phyloP scores from a whole-genome alignment of 352 stramenopile genomes.

The Thalassiosira mediterranea region DNA sequence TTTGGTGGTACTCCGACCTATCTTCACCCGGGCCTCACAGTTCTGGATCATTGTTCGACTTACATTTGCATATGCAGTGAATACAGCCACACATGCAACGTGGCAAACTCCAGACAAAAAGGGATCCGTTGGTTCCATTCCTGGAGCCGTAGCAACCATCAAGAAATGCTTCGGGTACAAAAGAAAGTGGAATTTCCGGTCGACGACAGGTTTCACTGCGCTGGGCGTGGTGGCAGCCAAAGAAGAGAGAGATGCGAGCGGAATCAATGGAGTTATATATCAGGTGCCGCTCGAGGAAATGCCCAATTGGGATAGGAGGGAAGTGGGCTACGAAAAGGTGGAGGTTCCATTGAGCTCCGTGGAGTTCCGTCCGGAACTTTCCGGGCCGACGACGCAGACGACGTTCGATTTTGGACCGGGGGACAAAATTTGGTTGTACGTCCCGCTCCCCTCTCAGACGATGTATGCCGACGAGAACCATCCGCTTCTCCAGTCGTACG shows the following conservation, averaged over 20 bases:
- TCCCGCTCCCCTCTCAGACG: slow-evolving; percentile 40
- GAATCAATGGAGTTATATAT: slow-evolving; percentile 74
- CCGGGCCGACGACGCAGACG: slow-evolving; percentile 18
- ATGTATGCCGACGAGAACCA: slow-evolving; percentile 60
- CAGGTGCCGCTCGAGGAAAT: slow-evolving; percentile 51
- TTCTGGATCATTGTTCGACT: too few species aligned
- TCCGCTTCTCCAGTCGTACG: slow-evolving; percentile 69
- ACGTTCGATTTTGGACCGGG: slow-evolving; percentile 12
- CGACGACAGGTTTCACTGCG: slow-evolving; percentile 68
- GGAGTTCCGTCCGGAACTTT: slow-evolving; percentile 23
- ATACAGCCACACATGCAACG: slow-evolving; percentile 64
- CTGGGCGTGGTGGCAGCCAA: slow-evolving; percentile 44
- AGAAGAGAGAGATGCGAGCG: slow-evolving; percentile 2
- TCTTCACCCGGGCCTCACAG: too few species aligned
- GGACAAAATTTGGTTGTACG: slow-evolving; percentile 63
- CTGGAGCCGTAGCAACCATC: slow-evolving; percentile 45
- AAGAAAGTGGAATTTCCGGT: slow-evolving; percentile 72
- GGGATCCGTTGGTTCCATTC: not conserved
- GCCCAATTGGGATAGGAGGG: slow-evolving; percentile 63
- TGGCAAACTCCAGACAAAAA: slow-evolving; percentile 43
- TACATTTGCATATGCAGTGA: slow-evolving; percentile 50
- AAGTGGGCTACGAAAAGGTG: slow-evolving; percentile 67
- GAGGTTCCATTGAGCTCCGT: slow-evolving; percentile 43
- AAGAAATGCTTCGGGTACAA: slow-evolving; percentile 61
- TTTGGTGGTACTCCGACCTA: too few species aligned